Evolutionary conservation across 805 yeast species (phyloP).

Genomic region (Starmerella bombicola): DNA sequence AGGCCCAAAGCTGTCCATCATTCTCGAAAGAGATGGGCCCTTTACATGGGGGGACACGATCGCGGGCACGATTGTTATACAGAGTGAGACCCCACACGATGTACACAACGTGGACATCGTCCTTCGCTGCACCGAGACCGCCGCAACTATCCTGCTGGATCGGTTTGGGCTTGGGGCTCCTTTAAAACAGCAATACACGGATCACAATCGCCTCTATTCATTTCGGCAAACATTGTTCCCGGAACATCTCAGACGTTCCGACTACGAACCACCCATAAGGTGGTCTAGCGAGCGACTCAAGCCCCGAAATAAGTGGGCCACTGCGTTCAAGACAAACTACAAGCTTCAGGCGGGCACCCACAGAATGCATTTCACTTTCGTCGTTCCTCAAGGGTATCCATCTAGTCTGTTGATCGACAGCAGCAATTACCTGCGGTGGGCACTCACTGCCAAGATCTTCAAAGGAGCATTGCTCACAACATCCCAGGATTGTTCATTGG

Average conservation of each 20-base stretch:
- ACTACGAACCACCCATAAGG: background rate
- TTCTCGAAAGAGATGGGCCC: background rate
- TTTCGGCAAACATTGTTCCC: background rate
- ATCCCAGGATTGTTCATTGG: background rate
- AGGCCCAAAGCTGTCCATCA: background rate
- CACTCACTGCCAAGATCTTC: background rate
- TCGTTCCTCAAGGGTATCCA: background rate
- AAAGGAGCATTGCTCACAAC: background rate
- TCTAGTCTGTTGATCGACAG: background rate
- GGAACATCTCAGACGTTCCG: background rate
- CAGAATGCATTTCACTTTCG: background rate
- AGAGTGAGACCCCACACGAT: background rate
- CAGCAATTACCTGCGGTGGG: background rate
- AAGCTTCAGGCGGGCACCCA: background rate
- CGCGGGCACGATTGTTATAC: background rate
- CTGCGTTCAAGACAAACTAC: background rate
- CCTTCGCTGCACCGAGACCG: conserved; percentile 1
- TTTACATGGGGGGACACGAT: background rate
- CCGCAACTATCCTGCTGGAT: background rate
- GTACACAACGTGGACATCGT: background rate
- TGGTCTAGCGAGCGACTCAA: background rate
- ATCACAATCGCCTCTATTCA: background rate
- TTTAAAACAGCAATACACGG: background rate
- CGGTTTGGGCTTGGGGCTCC: background rate
- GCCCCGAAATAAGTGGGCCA: background rate